A percentile compares a stretch with the other conserved stretches of the same genome.
Evolutionary conservation across 768 basidiomycete species (phyloP).

Genomic region (Mycena rosella): DNA sequence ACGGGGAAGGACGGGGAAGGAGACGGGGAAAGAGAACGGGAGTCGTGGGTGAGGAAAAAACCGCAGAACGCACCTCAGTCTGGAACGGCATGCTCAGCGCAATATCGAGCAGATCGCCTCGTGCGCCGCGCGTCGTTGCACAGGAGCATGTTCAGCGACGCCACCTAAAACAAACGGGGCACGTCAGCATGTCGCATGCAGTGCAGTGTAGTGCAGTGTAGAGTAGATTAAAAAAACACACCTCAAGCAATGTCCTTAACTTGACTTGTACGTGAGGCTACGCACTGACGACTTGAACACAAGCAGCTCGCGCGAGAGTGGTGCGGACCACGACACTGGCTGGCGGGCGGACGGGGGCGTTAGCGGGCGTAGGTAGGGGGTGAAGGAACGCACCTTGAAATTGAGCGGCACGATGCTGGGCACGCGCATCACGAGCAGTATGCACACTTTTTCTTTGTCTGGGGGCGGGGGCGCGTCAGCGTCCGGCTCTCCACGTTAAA

Average conservation of each 20-base stretch:
- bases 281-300: conserved; percentile 99
- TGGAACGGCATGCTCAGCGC: conserved; percentile 95
- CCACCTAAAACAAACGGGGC: conserved; percentile 58
- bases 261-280: conserved; percentile 88
- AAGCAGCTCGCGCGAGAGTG: conserved; percentile 94
- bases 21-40: no score
- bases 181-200: background rate
- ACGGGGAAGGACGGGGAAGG: no score
- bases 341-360: conserved; percentile 53
- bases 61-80: conserved; percentile 75
- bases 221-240: background rate
- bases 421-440: conserved; percentile 96
- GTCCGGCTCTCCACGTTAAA: no score
- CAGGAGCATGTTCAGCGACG: conserved; percentile 92
- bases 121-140: conserved; percentile 88
- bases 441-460: conserved; percentile 95
- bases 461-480: conserved; percentile 22
- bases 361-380: background rate
- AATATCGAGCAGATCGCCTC: conserved; percentile 94
- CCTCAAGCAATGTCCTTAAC: conserved; percentile 92
- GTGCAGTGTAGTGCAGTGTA: no score
- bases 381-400: conserved; percentile 77
- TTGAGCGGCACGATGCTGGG: conserved; percentile 94
- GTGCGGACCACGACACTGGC: conserved; percentile 95
- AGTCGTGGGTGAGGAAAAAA: background rate